Base-by-base conservation (phyloP, 805 yeast genomes). In the Barnettozyma wickerhamii region DNA sequence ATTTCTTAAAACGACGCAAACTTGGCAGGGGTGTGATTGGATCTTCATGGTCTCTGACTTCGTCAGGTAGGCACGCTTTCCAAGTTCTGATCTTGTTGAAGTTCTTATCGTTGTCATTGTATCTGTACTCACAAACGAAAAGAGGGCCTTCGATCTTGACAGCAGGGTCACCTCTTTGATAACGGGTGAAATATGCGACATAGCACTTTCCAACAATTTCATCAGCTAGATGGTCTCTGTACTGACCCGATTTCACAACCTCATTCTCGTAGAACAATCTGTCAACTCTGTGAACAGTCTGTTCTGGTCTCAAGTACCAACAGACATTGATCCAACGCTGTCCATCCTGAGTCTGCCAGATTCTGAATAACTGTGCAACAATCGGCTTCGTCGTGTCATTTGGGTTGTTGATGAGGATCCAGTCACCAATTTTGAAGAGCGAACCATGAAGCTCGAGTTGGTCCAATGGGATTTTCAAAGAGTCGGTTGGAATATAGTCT, bases 1-100 rank as follows among this genome's bases (percentile, higher is more conserved):
- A 80, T 56, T 83, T 81, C 56, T 80, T 80, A 58, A 84, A 71
- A 49, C 77, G 75, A 55, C 90, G 73, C 39, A 85, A 77, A 43
- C 77, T 79, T 41, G 72, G 68, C 37, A 91, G 72, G 7, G 91
- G 89, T 29, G 77, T 77, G 18, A 84, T 79, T 26, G 85, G 84
- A 55, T 90, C 97, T 54, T 86, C 91, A 40, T 65, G 53, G 49
- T 84, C 89, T 54, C 98, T 79, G 35, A 91, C 84, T 62, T 91
- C 98, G 63, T 93, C 98, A 0, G 99, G 99, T 50, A 93, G 72
- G 69, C 98, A 93, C 6, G 97, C 97, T 63, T 88, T 91, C 99
- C 99, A 93, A 3, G 99, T 91, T 58, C 98, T 77, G 55, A 93
- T 93, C 59, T 91, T 84, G 64, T 91, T 93, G 71, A 93, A 93